A percentile compares a stretch with the other conserved stretches of the same genome.
Conservation (phyloP, 768 basidiomycete species). For the Albatrellus ellisii region DNA sequence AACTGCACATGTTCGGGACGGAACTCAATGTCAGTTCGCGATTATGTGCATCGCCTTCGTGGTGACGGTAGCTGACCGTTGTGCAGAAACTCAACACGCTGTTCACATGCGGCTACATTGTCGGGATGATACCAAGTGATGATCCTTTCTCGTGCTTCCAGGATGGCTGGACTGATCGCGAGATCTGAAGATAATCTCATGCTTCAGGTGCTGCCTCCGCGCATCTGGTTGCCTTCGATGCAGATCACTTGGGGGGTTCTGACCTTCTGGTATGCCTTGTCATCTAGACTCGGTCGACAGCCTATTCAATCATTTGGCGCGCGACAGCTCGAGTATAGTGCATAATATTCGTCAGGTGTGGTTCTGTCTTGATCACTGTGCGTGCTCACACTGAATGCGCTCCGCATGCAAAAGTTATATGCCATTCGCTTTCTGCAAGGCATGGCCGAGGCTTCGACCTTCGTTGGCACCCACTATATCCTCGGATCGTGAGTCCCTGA, state of each 20-base stretch:
- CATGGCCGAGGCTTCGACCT: conserved; percentile 61
- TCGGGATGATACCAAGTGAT: conserved; percentile 61
- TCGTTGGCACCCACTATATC: conserved; percentile 62
- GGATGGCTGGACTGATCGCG: background rate
- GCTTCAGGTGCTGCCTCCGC: conserved; percentile 46
- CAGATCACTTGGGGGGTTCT: conserved; percentile 54
- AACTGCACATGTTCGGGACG: conserved; percentile 48
- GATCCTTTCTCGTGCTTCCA: background rate
- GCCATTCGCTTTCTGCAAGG: conserved; percentile 65
- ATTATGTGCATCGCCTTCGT: too few relatives aligned
- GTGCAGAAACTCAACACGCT: conserved; percentile 52
- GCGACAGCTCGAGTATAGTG: conserved; percentile 38
- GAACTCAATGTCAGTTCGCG: conserved; percentile 38
- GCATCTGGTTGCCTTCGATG: conserved; percentile 55
- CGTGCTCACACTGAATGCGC: background rate
- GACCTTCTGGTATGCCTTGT: conserved; percentile 39
- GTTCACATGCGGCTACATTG: conserved; percentile 64
- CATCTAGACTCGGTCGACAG: background rate
- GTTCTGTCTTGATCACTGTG: background rate
- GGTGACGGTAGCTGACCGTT: too few relatives aligned
- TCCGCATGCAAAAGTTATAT: conserved; percentile 31
- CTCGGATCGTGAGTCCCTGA: conserved; percentile 45
- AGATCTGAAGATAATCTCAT: conserved; percentile 42
- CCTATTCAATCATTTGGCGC: background rate
- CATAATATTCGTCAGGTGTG: conserved; percentile 42